These are phyloP conservation scores for Cyberlindnera euphorbiiphila DNA, from an alignment of 805 yeast species.

Conservation along the genomic window DNA sequence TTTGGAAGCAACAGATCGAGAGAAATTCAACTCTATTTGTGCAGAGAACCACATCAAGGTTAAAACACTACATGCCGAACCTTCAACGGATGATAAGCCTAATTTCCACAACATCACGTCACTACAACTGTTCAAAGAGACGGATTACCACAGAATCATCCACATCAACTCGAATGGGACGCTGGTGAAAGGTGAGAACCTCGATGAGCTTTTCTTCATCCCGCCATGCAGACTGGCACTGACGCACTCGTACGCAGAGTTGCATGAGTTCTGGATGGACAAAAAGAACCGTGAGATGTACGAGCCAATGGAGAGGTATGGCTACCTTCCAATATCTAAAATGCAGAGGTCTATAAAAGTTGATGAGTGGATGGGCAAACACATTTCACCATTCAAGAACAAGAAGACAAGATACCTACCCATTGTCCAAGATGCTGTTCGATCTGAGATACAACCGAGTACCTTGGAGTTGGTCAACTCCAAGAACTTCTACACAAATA, in stretches of 20 bases:
- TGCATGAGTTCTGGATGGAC: constrained; percentile 26
- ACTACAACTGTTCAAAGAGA: constrained; percentile 45
- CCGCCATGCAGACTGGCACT: constrained; percentile 45
- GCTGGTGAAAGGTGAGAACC: constrained; percentile 32
- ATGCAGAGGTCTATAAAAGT: constrained; percentile 20
- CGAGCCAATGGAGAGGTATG: constrained; percentile 20
- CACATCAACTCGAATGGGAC: constrained; percentile 57
- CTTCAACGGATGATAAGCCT: constrained; percentile 33
- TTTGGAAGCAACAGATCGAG: constrained; percentile 16
- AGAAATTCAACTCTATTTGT: constrained; percentile 12
- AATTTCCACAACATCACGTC: constrained; percentile 53
- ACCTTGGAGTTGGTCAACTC: constrained; percentile 11
- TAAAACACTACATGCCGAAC: constrained; percentile 18
- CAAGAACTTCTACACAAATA: constrained; percentile 23
- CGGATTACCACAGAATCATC: constrained; percentile 48
- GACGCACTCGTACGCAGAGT: constrained; percentile 41
- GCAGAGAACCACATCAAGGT: constrained; percentile 7
- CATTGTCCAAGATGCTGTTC: background rate
- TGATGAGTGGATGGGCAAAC: constrained; percentile 4
- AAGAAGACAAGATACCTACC: background rate
- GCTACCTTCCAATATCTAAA: constrained; percentile 23
- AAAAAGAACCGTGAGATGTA: constrained; percentile 19
- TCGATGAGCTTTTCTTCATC: constrained; percentile 50
- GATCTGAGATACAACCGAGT: no score
- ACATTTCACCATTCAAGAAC: constrained; percentile 9